A percentile compares a stretch with the other conserved stretches of the same genome.
These are phyloP conservation scores for Eucalyptus pauciflora DNA, from an alignment of 345 rosid genomes.

Conservation along the genomic window DNA sequence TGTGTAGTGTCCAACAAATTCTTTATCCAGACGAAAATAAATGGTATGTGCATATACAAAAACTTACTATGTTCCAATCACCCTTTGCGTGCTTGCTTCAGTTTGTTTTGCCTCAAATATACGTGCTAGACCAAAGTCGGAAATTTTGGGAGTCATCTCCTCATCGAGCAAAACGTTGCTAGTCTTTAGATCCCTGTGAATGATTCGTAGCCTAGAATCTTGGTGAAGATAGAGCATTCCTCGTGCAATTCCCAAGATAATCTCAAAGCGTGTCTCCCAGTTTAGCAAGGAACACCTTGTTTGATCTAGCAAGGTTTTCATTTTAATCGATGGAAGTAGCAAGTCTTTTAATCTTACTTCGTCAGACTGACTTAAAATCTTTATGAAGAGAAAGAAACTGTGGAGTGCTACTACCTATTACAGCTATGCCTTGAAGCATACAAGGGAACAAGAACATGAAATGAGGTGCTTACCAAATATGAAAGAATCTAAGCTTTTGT, in stretches of 20 bases:
- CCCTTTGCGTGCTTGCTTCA: constrained; percentile 38
- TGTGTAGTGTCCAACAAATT: background rate
- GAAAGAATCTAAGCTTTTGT: constrained; percentile 47
- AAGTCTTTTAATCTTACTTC: background rate
- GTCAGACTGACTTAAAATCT: background rate
- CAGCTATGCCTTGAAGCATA: too few species aligned
- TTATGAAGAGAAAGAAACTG: too few species aligned
- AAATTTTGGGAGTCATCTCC: constrained; percentile 67
- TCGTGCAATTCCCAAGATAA: constrained; percentile 59
- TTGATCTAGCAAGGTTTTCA: constrained; percentile 10
- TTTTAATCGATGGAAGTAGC: background rate
- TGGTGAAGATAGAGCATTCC: constrained; percentile 66
- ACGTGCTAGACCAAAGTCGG: constrained; percentile 70
- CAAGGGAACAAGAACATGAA: background rate
- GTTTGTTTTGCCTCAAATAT: constrained; percentile 46
- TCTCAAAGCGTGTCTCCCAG: constrained; percentile 34
- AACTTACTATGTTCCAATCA: constrained; percentile 71
- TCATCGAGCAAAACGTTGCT: constrained; percentile 55
- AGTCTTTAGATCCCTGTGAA: constrained; percentile 60
- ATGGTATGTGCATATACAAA: background rate
- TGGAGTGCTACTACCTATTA: too few species aligned
- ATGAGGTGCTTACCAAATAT: constrained; percentile 31
- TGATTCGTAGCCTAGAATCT: constrained; percentile 62
- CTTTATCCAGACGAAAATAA: background rate
- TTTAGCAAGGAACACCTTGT: constrained; percentile 10